A percentile compares a stretch with the other conserved stretches of the same genome.
Conservation (phyloP, 1,284 basidiomycete genomes). For the Lentinus polychrous region DNA sequence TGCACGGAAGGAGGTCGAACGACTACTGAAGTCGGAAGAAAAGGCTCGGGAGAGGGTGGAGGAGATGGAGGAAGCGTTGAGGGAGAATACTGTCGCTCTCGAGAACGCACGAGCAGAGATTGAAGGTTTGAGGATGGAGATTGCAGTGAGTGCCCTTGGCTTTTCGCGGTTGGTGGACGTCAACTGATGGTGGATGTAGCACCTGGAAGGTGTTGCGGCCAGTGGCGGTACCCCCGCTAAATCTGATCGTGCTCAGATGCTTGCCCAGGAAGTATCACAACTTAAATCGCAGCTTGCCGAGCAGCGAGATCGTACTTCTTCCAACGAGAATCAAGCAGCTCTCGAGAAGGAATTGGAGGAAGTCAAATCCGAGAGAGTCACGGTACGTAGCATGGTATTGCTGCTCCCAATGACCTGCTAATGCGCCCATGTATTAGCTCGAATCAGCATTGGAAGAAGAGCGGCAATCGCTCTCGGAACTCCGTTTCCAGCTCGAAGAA, state of each 20-base stretch:
- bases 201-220: conserved; percentile 41
- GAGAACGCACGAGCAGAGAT: conserved; percentile 92
- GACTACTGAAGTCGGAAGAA: conserved; percentile 55
- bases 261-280: conserved; percentile 46
- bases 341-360: conserved; percentile 18
- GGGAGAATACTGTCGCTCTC: conserved; percentile 82
- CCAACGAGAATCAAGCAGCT: conserved; percentile 11
- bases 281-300: conserved; percentile 32
- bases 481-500: conserved; percentile 39
- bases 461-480: conserved; percentile 26
- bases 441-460: conserved; percentile 33
- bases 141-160: conserved; percentile 48
- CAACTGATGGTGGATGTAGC: conserved; percentile 27
- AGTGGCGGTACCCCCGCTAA: conserved; percentile 26
- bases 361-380: conserved; percentile 29
- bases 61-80: conserved; percentile 83
- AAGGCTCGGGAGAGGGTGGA: conserved; percentile 58
- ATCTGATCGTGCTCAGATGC: conserved; percentile 34
- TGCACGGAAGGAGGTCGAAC: conserved; percentile 58
- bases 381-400: conserved; percentile 24
- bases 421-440: conserved; percentile 16
- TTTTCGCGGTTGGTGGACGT: conserved; percentile 1
- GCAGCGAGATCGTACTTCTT: conserved; percentile 6
- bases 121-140: conserved; percentile 73
- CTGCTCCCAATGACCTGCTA: background rate